Percentiles rank a stretch among this genome's conserved stretches.
phyloP scores from a whole-genome alignment of 2,329 filamentous ascomycete genomes.

The Mycosphaerella arachidis region DNA sequence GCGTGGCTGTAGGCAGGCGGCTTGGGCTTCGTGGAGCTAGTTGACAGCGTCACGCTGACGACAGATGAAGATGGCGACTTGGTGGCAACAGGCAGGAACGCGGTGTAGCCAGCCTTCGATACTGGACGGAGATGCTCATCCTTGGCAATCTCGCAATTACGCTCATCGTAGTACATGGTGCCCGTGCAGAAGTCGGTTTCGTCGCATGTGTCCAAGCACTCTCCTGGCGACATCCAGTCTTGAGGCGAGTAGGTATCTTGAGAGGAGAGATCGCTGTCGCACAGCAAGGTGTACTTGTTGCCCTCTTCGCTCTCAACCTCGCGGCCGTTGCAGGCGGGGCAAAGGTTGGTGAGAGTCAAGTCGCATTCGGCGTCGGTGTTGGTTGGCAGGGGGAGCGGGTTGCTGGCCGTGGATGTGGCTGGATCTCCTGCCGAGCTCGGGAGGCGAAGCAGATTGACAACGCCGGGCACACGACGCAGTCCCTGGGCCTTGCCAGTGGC shows the following conservation, averaged over 20 bases:
- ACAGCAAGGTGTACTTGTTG: constrained; percentile 15
- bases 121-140: constrained; percentile 14
- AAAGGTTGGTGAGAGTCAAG: constrained; percentile 16
- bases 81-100: constrained; percentile 24
- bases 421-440: neutral
- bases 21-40: neutral
- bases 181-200: constrained; percentile 20
- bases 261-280: constrained; percentile 12
- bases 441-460: constrained; percentile 14
- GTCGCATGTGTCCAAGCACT: constrained; percentile 21
- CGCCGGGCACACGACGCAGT: constrained; percentile 8
- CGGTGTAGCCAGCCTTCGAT: constrained; percentile 20
- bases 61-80: neutral
- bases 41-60: neutral
- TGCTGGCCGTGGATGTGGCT: neutral
- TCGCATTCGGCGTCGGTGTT: constrained; percentile 7
- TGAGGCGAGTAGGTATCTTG: constrained; percentile 20
- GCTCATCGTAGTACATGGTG: constrained; percentile 21
- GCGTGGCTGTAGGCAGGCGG: neutral
- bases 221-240: constrained; percentile 18
- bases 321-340: constrained; percentile 23
- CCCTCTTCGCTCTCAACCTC: constrained; percentile 10
- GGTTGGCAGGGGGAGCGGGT: neutral
- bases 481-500: constrained; percentile 14
- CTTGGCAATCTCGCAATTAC: constrained; percentile 25